A percentile compares a stretch with the other conserved stretches of the same genome.
These are phyloP conservation scores for Lasiosphaeria hispida DNA, from an alignment of 495 filamentous ascomycete species.

Conservation along the genomic window DNA sequence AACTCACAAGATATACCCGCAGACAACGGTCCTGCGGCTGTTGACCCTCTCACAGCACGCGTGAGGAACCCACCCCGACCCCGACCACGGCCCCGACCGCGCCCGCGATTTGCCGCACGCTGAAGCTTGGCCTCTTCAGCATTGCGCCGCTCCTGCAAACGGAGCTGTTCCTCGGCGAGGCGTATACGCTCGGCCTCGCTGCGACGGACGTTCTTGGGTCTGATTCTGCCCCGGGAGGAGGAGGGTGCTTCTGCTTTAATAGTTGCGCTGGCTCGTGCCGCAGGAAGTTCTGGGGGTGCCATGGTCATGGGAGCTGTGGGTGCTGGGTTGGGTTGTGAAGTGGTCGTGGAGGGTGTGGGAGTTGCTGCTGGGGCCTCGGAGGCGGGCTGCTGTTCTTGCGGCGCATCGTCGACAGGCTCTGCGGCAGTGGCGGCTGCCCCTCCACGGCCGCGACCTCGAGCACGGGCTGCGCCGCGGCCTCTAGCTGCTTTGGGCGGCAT, in stretches of 20 bases:
- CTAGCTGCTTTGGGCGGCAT: constrained; percentile 12
- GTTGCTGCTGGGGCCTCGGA: not conserved
- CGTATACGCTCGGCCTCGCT: constrained; percentile 41
- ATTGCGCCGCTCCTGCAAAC: constrained; percentile 32
- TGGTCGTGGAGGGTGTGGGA: constrained; percentile 5
- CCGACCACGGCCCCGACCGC: constrained; percentile 38
- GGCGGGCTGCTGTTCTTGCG: constrained; percentile 10
- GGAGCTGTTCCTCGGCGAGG: constrained; percentile 36
- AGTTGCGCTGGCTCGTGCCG: constrained; percentile 4
- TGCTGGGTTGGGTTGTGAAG: not conserved
- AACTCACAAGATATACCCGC: constrained; percentile 33
- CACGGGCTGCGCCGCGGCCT: constrained; percentile 9
- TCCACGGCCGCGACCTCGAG: constrained; percentile 9
- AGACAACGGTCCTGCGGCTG: constrained; percentile 41
- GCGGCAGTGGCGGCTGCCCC: constrained; percentile 14
- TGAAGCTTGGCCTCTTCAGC: constrained; percentile 30
- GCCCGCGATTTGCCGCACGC: constrained; percentile 24
- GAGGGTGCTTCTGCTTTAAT: constrained; percentile 4
- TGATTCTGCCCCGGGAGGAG: constrained; percentile 20
- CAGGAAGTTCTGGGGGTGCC: not conserved
- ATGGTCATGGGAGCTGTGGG: not conserved
- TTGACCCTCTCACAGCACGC: constrained; percentile 19
- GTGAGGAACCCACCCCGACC: constrained; percentile 39
- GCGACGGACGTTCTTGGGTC: constrained; percentile 42
- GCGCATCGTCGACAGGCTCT: constrained; percentile 3